Evolutionary conservation across 75 land plant species (phyloP), one percentile per base, ranked within the genome.

Genomic region (Picea glauca): DNA sequence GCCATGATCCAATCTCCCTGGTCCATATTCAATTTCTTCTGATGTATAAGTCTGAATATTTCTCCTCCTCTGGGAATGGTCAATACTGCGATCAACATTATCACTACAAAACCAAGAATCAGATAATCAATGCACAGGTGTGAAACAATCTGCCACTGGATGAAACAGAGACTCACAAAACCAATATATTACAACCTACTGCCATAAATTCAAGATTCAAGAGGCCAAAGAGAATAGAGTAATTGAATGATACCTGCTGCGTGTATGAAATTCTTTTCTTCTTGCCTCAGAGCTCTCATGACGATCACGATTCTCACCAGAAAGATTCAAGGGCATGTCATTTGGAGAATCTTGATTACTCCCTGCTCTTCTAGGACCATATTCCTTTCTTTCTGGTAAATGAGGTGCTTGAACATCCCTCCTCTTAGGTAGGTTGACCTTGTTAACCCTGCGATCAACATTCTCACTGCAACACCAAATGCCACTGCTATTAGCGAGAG

Each of bases 21-120:
- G 84, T 60, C 84, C 80, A 78, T 82, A 78, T 58, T 78, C 80
- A 32, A 82, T 43, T 60, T 72, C 84, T 74, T 82, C 80, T 23
- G 38, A 26, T 17, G 56, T 17, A 50, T 54, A 56, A 31, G 75
- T 17, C 7, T 78, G 32, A 8, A 17, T 70, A 70, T n/a, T 46
- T 18, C 73, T 68, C 50, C 73, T 74, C 35, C 59, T 75, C 31
- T 58, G 76, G 23, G 76, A 13, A 75, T 75, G 56, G 26, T 75
- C 76, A 54, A 30, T 18, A 30, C 76, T 58, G 76, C 7, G 38
- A 75, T 75, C 74, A 58, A 57, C 60, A 58, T 30, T 15, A 75
- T 58, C 76, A 58, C 58, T 26, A 75, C 20, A 26, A 26, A 26
- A 26, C 33, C 14, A 30, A 23, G n/a, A 62, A 5, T 3, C 30